These are phyloP conservation scores for Spencermartinsiella ligniputridi DNA, from an alignment of 1,139 yeast genomes.

Conservation along the genomic window DNA sequence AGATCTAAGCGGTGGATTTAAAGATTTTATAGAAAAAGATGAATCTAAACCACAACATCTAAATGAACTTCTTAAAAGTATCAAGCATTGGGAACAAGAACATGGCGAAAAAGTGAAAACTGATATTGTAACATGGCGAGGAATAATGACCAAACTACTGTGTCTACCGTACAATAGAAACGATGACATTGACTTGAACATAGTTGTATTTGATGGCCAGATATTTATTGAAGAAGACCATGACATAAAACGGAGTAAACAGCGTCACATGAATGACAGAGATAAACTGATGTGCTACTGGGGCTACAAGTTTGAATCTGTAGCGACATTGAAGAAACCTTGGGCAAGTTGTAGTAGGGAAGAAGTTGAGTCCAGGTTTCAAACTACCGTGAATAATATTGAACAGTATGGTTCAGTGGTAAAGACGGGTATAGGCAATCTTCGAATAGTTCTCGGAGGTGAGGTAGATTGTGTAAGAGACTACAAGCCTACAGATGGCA, in stretches of 20 bases:
- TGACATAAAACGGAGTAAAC: slow-evolving; percentile 31
- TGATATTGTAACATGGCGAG: slow-evolving; percentile 79
- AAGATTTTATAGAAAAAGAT: slow-evolving; percentile 53
- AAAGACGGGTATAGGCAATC: slow-evolving; percentile 75
- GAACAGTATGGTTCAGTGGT: slow-evolving; percentile 79
- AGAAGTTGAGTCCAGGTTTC: slow-evolving; percentile 60
- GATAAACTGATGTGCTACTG: slow-evolving; percentile 36
- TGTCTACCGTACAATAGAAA: slow-evolving; percentile 52
- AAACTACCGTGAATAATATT: slow-evolving; percentile 55
- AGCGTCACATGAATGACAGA: slow-evolving; percentile 24
- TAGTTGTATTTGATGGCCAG: slow-evolving; percentile 73
- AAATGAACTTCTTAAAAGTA: slow-evolving; percentile 51
- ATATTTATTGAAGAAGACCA: slow-evolving; percentile 70
- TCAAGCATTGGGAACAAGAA: slow-evolving; percentile 51
- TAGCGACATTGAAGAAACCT: slow-evolving; percentile 72
- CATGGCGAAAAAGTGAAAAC: slow-evolving; percentile 46
- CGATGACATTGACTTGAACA: slow-evolving; percentile 60
- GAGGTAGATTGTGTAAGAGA: slow-evolving; percentile 91
- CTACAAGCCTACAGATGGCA: slow-evolving; percentile 53
- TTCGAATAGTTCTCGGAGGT: slow-evolving; percentile 70
- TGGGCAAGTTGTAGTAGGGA: slow-evolving; percentile 65
- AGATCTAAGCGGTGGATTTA: slow-evolving; percentile 63
- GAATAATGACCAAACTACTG: slow-evolving; percentile 65
- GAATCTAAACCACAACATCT: slow-evolving; percentile 54
- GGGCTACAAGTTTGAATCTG: slow-evolving; percentile 74